These are phyloP conservation scores for Diutina ranongensis DNA, from an alignment of 1,139 yeast genomes.

Conservation along the genomic window DNA sequence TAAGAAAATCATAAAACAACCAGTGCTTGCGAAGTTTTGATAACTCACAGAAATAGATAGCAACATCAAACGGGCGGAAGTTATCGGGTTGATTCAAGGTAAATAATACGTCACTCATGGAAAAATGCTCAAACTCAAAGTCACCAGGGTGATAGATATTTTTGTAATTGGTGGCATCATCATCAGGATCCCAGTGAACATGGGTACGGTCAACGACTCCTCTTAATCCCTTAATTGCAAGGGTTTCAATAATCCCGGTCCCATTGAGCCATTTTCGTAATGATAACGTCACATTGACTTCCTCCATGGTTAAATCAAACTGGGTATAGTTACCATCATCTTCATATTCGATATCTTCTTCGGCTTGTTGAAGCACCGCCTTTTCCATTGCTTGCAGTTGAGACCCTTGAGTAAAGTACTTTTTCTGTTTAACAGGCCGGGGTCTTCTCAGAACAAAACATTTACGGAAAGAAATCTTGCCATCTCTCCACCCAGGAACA, in stretches of 20 bases:
- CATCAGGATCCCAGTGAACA: slow-evolving; percentile 72
- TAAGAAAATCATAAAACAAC: slow-evolving; percentile 78
- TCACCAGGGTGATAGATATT: slow-evolving; percentile 76
- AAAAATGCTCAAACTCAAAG: slow-evolving; percentile 77
- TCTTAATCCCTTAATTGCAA: slow-evolving; percentile 73
- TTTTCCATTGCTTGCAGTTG: slow-evolving; percentile 44
- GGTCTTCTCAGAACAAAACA: slow-evolving; percentile 87
- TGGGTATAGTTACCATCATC: slow-evolving; percentile 96
- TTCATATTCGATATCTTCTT: slow-evolving; percentile 16
- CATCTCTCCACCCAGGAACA: slow-evolving; percentile 90
- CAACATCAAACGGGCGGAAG: slow-evolving; percentile 76
- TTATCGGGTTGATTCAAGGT: slow-evolving; percentile 72
- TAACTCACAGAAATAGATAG: slow-evolving; percentile 75
- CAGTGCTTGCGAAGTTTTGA: slow-evolving; percentile 80
- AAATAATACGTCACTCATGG: slow-evolving; percentile 74
- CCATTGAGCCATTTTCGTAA: slow-evolving; percentile 86
- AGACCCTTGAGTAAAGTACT: slow-evolving; percentile 58
- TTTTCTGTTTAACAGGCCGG: slow-evolving; percentile 18
- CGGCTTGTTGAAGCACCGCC: background rate
- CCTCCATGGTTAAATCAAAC: slow-evolving; percentile 82
- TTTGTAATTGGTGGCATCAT: slow-evolving; percentile 73
- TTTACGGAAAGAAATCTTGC: slow-evolving; percentile 71
- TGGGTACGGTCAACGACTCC: slow-evolving; percentile 89
- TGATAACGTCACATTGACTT: slow-evolving; percentile 69
- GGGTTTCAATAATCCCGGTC: slow-evolving; percentile 71